Evolutionary conservation across 2,329 filamentous ascomycete species (phyloP), one percentile per base, ranked within the genome.

Genomic region (Fusarium sulawesiense): DNA sequence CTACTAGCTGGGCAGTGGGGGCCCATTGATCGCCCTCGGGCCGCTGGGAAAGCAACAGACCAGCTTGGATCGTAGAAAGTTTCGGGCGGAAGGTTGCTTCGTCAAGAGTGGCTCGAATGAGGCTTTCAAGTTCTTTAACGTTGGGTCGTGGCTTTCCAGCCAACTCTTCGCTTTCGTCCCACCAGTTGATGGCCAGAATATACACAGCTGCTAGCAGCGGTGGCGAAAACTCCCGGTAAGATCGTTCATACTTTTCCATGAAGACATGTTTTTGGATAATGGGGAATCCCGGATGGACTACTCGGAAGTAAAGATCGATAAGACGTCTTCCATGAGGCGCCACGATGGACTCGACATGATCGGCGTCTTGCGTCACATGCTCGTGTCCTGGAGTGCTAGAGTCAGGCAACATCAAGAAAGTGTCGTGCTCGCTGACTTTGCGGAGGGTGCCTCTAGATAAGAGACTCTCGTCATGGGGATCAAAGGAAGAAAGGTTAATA

Each of bases 111-210:
- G 88, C 88, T 73, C 91, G 88, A 46, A 94, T 91, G 45, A 96
- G 85, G 63, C 88, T 86, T 79, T 97, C 93, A 23, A 97, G 82
- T 61, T 90, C 88, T 41, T 84, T 83, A n/a, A 92, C 85, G 79
- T 97, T 89, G 1, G 93, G 93, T 64, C 88, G 88, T 23, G 88
- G 87, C 25, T 88, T 83, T 21, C 84, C 82, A 41, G 89, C 87
- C 25, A 95, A 85, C 23, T 89, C 87, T 20, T 89, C 87, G 67
- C 90, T 91, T 66, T 92, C 86, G 54, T 93, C 89, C 90, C 94
- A 96, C 90, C 94, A 97, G 78, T 95, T 94, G 75, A 97, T 87
- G 11, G 94, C 93, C 25, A 97, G 83, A 25, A 97, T 89, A 75
- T 97, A 96, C 73, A 97, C 90, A 56, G 92, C 92, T 32, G 92